Evolutionary conservation across 2,329 filamentous ascomycete genomes (phyloP), one percentile per base, ranked within the genome.

Genomic region (Neofusicoccum parvum): DNA sequence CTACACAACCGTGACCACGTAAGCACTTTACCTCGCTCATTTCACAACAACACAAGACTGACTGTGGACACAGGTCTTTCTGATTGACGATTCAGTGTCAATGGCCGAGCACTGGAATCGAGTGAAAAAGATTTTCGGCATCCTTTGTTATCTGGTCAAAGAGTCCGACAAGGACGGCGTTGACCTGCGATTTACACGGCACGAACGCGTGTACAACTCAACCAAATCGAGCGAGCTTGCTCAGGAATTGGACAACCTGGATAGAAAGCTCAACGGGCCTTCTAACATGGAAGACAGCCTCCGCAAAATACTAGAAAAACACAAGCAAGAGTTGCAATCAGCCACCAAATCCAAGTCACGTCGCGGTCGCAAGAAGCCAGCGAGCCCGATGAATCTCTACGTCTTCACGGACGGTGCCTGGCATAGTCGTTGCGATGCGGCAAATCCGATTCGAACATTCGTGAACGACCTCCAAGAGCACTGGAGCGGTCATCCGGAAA

Each of bases 141-240:
- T 66, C 3, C 45, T 73, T 17, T 66, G 54, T 0, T 69, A 69
- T 41, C 34, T 71, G 0, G 70, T 70, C 11, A 71, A 71, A 23
- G 0, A n/a, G 27, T 27, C 56, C n/a, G 70, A 71, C 41, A 60
- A 37, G 2, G 70, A 72, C 41, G 70, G 70, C 0, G 68, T 71
- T 5, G 70, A 73, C 5, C 36, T 73, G 1, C 53, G 48, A 9
- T 71, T 71, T 49, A 67, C 70, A 3, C 68, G 58, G 5, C 34
- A 34, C 9, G 53, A 54, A 15, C 15, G 20, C 50, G 1, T 32
- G 5, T 1, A 64, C 45, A 2, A 62, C 20, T 2, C 67, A 51
- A 46, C 48, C 63, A 43, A 37, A 60, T n/a, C 34, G 34, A 59
- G 48, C 53, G 1, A 62, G 3, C n/a, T 15, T 41, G 37, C 27